Base-by-base conservation (phyloP, 805 yeast genomes). In the Isabelozyma pseudorhagii region DNA sequence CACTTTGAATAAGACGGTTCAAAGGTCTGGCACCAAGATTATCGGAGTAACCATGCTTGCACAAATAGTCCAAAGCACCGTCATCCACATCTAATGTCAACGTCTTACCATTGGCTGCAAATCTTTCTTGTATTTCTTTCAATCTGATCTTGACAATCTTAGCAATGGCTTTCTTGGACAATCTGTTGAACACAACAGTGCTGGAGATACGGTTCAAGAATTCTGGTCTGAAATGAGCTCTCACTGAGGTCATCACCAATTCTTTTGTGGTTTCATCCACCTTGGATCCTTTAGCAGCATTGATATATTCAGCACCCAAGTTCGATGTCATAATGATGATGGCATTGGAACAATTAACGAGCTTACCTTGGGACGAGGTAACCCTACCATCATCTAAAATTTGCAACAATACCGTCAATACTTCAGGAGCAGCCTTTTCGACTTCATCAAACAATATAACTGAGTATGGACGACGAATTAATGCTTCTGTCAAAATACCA, bases 381-480 rank as follows among this genome's bases (percentile, higher is more conserved):
- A 94, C 84, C 70, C 97, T 84, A 64, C 99, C 99, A 70, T 94
- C 99, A 63, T 94, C 99, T 53, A 94, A 76, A 73, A 94, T 82
- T 70, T 94, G 99, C 58, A 94, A 78, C 61, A 94, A 77, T 17
- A 94, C 87, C 8, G 97, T 94, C 64, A 93, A 77, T 2, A 94
- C 99, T 67, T 93, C 98, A 1, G 99, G 99, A 6, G 97, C 97
- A 14, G 99, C 99, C 71, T 94, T 94, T 66, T 94, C 99, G 49
- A 94, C 97, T 74, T 94, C 99, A 71, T 94, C 99, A 63, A 94
- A 94, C 53, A 94, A 77, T 40, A 94, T 79, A n/a, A 94, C 99
- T 5, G 97, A 89, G 72, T 94, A 94, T 49, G 99, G 99, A 53
- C 87, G 85, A 63, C 97, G 82, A 53, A 89, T 80, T 49, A 94